Base-by-base conservation (phyloP, 352 stramenopile species). In the Plasmopara muralis region DNA sequence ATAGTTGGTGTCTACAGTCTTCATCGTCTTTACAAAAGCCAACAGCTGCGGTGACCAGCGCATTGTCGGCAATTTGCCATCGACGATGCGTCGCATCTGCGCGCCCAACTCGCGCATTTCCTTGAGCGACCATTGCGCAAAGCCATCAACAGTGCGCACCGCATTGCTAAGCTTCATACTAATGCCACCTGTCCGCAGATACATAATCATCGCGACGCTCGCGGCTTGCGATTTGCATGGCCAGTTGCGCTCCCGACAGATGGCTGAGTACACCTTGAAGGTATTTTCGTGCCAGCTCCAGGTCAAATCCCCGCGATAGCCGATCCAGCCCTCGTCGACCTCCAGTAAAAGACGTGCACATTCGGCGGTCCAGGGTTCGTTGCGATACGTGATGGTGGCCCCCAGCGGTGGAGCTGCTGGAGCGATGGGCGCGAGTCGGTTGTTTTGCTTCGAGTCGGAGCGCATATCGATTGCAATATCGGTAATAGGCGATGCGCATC, bases 251-350 rank as follows among this genome's bases (percentile, higher is more conserved):
- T 64, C 60, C 0, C 15, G 37, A 16, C 61, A 63, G 4, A 62
- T 53, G 12, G 46, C 31, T 6, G 10, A 10, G 33, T 62, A 62
- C 2, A 46, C 29, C 12, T 15, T 18, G 44, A 56, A 66, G 15
- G 56, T 66, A n/a, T 54, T 51, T 9, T 62, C 49, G n/a, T 46
- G 40, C 61, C 61, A 69, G 30, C 57, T 53, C 57, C 56, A 66
- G 15, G 45, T 30, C 15, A 33, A 33, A 43, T 51, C 52, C 10
- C 37, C 29, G 28, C 37, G 46, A 47, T 53, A 70, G 16, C 62
- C 57, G 25, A 63, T 33, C 57, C 57, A 63, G 28, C 57, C 62
- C 47, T 70, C 62, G 42, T 69, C 61, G 16, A 66, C 43, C 53
- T 70, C 57, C 20, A 66, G 31, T 46, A 66, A 39, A 42, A 70